Base-by-base conservation (phyloP, 2,329 filamentous ascomycete species). In the Neopestalotiopsis clavispora region DNA sequence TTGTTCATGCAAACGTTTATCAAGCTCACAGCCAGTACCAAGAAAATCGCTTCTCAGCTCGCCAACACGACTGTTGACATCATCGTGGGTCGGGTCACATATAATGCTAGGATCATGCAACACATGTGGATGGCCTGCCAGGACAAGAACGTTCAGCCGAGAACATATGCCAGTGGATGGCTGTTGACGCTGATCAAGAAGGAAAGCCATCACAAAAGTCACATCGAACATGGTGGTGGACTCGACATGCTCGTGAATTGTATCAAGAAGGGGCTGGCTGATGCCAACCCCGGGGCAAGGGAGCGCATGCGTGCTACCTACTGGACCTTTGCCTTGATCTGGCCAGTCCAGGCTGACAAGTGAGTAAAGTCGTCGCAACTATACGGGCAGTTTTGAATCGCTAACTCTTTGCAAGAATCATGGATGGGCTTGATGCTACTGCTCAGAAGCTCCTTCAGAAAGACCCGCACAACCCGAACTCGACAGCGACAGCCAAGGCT, bases 121-220 rank as follows among this genome's bases (percentile, higher is more conserved):
- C 95, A 98, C 75, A 85, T 98, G 62, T 93, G 90, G 84, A 83
- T 84, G 67, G 95, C 95, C 30, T 92, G 89, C 71, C 92, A 97
- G 78, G 95, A 99, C 83, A 98, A 98, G 84, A 98, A 98, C 76
- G 91, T 95, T 2, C 92, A 96, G 76, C 92, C 95, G 17, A 90
- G 96, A 70, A 89, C 89, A 1, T 97, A 91, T 79, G 92, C 91
- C 1, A 86, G 92, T 2, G 91, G 88, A 7, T 99, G 96, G 96
- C 82, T 98, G 38, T 93, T 91, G 80, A 97, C 92, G 1, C 80
- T 98, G 23, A 82, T 99, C 52, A 91, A 87, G 73, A 93, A 94
- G 74, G 93, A 97, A 77, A 83, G 88, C 1, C 86, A 89, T 71
- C 93, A 97, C 80, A 97, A 94, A 81, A 88, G 84, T 71, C 90